These are phyloP conservation scores for Scheffersomyces parashehatae DNA, from an alignment of 1,139 yeast species.

Conservation along the genomic window DNA sequence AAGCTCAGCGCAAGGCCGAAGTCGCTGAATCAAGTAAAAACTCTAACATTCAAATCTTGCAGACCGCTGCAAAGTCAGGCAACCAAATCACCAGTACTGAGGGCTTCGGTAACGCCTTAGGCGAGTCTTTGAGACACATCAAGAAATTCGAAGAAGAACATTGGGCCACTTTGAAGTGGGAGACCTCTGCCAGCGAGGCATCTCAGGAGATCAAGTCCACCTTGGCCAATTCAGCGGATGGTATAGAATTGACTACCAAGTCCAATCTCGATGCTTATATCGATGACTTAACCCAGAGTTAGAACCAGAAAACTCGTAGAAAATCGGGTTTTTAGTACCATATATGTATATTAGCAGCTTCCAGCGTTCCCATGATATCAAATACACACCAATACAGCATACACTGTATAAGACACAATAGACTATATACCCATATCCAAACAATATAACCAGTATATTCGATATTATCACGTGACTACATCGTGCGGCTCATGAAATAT, in stretches of 20 bases:
- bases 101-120: constrained; percentile 64
- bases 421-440: no score
- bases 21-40: constrained; percentile 33
- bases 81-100: constrained; percentile 73
- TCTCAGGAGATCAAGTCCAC: constrained; percentile 31
- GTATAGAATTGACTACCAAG: constrained; percentile 23
- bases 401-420: no score
- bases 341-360: no score
- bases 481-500: constrained; percentile 1
- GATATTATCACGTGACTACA: background rate
- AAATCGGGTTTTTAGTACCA: no score
- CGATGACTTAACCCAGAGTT: constrained; percentile 5
- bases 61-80: constrained; percentile 43
- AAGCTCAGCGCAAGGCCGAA: constrained; percentile 27
- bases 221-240: constrained; percentile 23
- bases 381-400: no score
- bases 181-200: constrained; percentile 35
- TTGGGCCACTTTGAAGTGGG: constrained; percentile 53
- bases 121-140: constrained; percentile 77
- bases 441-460: background rate
- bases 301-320: no score
- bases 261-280: constrained; percentile 34
- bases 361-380: no score
- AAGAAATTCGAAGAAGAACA: constrained; percentile 77
- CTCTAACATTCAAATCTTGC: constrained; percentile 46